phyloP scores from a whole-genome alignment of 495 filamentous ascomycete genomes.

The Aspergillus incahuasiensis region DNA sequence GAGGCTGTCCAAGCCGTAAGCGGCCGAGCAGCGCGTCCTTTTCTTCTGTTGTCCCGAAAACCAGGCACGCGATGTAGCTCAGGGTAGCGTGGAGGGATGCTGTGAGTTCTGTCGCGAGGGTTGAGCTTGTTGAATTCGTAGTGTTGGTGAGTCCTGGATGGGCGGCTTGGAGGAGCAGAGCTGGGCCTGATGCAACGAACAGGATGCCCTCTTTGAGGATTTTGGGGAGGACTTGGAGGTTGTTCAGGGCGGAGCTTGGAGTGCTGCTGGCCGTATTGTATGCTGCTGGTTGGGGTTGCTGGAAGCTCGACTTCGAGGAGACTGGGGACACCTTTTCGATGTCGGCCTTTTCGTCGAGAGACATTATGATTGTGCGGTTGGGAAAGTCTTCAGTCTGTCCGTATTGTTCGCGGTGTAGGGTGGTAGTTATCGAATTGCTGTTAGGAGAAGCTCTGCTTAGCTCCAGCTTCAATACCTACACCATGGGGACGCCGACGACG shows the following conservation, averaged over 20 bases:
- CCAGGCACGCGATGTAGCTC: conserved; percentile 37
- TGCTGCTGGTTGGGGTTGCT: neutral
- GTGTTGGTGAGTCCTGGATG: conserved; percentile 26
- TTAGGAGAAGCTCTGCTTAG: too few relatives aligned
- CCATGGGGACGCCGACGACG: neutral
- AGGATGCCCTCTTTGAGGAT: conserved; percentile 41
- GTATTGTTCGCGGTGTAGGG: too few relatives aligned
- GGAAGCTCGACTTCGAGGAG: neutral
- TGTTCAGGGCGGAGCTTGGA: conserved; percentile 22
- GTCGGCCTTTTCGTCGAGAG: conserved; percentile 15
- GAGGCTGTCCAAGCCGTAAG: conserved; percentile 22
- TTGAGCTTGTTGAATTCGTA: conserved; percentile 12
- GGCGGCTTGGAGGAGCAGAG: conserved; percentile 39
- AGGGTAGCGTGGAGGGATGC: conserved; percentile 31
- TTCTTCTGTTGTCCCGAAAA: conserved; percentile 34
- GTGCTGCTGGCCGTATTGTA: neutral
- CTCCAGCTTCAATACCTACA: too few relatives aligned
- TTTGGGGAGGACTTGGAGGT: conserved; percentile 33
- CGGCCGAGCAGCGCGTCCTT: conserved; percentile 30
- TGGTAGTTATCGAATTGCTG: too few relatives aligned
- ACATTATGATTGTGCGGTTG: neutral
- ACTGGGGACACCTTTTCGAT: conserved; percentile 19
- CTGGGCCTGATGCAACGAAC: conserved; percentile 35
- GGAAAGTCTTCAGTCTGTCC: too few relatives aligned
- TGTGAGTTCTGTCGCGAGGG: conserved; percentile 31